A percentile compares a stretch with the other conserved stretches of the same genome.
phyloP scores from a whole-genome alignment of 768 basidiomycete species.

The Tubosaeta sp. region DNA sequence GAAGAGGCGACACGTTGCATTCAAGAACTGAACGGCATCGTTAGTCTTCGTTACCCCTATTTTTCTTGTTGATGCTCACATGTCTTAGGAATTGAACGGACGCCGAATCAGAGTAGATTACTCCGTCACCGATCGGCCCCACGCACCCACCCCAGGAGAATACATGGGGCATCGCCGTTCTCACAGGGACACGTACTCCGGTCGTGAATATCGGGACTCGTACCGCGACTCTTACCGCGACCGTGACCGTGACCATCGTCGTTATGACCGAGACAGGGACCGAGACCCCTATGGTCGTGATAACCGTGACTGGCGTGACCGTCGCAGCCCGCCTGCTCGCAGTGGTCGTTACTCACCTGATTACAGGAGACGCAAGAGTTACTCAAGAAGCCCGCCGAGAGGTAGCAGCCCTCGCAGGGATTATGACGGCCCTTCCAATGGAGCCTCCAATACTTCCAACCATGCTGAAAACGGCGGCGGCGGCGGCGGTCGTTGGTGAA shows the following conservation, averaged over 20 bases:
- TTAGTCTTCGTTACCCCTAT: conserved; percentile 36
- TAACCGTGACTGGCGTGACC: conserved; percentile 72
- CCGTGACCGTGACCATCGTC: conserved; percentile 40
- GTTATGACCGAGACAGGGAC: conserved; percentile 44
- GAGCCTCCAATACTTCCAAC: conserved; percentile 32
- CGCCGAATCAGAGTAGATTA: conserved; percentile 96
- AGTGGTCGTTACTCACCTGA: conserved; percentile 74
- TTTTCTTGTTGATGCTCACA: conserved; percentile 5
- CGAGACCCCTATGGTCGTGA: conserved; percentile 68
- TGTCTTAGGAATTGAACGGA: conserved; percentile 80
- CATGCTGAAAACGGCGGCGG: conserved; percentile 34
- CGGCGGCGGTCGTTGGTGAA: conserved; percentile 56
- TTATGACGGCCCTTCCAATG: conserved; percentile 42
- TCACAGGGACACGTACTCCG: conserved; percentile 42
- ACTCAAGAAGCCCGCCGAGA: conserved; percentile 75
- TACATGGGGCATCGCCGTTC: conserved; percentile 90
- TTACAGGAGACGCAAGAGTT: conserved; percentile 69
- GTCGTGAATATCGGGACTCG: conserved; percentile 44
- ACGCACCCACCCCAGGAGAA: conserved; percentile 95
- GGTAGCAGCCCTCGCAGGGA: conserved; percentile 58
- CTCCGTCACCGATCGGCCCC: conserved; percentile 89
- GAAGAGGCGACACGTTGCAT: conserved; percentile 89
- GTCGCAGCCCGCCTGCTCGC: conserved; percentile 68
- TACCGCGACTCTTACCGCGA: conserved; percentile 45
- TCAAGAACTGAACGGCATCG: conserved; percentile 86